Evolutionary conservation across 108 stramenopile genomes (phyloP), one percentile per base, ranked within the genome.

Genomic region (Fistulifera solaris): DNA sequence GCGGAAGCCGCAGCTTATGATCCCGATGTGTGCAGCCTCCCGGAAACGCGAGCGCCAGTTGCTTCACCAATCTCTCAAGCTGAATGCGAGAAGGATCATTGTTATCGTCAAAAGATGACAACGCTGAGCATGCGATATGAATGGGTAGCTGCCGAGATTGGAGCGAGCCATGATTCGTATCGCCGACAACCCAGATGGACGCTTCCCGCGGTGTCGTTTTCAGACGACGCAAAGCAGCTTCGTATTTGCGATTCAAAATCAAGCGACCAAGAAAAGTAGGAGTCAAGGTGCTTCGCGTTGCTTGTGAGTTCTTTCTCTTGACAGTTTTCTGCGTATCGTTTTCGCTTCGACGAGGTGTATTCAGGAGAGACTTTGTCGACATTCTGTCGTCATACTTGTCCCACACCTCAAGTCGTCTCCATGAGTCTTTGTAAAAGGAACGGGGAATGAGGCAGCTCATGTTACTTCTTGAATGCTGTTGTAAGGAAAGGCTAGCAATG

Each of bases 131-230:
- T 5, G 52, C 52, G 1, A 31, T 52, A 35, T 52, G 52, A 35
- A 52, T 26, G 28, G 52, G 52, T 16, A 52, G 28, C 52, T 52
- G 52, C 17, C 52, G 52, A 28, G 31, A 35, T 8, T 3, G 31
- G 8, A 35, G 3, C 31, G 31, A 35, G 6, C 31, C 31, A 14
- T 26, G 13, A 13, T 48, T 19, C 19, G 24, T 23, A 19, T 48
- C 26, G 17, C 23, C 26, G 18, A 26, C 48, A 3, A 48, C 48
- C 48, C 48, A 48, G 23, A 48, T 26, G 17, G 48, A 48, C 13
- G 48, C 48, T 48, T 48, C 48, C 1, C 26, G 23, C 13, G 48
- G 48, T 13, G 23, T 23, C 23, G 43, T 48, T 48, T 48, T 48
- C 48, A 48, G 13, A 8, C 48, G 48, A 25, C 26, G 23, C 23